These are phyloP conservation scores for Metschnikowia chrysomelidarum DNA, from an alignment of 805 yeast species.

Conservation along the genomic window DNA sequence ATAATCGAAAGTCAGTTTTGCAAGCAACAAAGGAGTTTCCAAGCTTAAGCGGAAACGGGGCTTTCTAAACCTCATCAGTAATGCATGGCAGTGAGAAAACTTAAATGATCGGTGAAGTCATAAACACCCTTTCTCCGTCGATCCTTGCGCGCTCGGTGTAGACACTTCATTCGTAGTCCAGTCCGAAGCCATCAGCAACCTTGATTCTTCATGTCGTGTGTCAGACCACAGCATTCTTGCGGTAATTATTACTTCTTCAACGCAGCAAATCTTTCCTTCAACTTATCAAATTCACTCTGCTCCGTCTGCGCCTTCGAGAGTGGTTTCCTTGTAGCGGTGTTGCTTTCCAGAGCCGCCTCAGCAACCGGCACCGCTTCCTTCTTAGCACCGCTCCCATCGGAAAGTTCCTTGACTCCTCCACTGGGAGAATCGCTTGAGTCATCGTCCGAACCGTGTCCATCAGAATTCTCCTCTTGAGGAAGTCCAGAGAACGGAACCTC, in stretches of 20 bases:
- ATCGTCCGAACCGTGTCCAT: slow-evolving; percentile 27
- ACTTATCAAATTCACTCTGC: slow-evolving; percentile 55
- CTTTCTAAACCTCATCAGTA: too few species aligned
- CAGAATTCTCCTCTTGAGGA: slow-evolving; percentile 25
- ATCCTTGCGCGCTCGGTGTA: too few species aligned
- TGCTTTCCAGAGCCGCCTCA: slow-evolving; percentile 1
- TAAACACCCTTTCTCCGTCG: too few species aligned
- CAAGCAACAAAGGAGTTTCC: too few species aligned
- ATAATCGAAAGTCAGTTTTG: too few species aligned
- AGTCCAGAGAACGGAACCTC: slow-evolving; percentile 68
- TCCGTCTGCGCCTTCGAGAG: slow-evolving; percentile 23
- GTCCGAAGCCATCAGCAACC: too few species aligned
- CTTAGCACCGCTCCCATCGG: not conserved
- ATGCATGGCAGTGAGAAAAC: too few species aligned
- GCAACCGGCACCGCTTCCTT: slow-evolving; percentile 1
- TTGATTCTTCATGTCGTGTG: not conserved
- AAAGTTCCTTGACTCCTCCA: slow-evolving; percentile 12
- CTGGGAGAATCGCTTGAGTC: slow-evolving; percentile 30
- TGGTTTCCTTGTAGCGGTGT: slow-evolving; percentile 21
- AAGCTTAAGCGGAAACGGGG: too few species aligned
- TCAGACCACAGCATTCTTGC: not conserved
- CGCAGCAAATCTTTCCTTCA: slow-evolving; percentile 76
- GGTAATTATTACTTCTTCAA: slow-evolving; percentile 40
- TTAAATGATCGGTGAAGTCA: too few species aligned
- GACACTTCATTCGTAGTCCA: too few species aligned